Conservation (phyloP, 345 rosid species). For the Eucalyptus viminalis region DNA sequence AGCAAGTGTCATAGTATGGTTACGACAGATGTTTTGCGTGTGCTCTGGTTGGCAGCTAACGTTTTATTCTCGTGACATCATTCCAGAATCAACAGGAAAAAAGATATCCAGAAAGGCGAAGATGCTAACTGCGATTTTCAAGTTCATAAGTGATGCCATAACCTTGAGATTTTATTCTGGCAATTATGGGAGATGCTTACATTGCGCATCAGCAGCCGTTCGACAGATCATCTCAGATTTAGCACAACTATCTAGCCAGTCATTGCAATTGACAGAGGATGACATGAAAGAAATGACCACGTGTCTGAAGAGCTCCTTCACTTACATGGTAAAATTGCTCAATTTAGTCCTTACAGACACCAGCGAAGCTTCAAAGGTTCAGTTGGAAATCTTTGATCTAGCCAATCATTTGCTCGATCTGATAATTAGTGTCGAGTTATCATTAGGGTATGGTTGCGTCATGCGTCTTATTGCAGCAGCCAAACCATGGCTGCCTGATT, state of each 20-base stretch:
- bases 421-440: constrained; percentile 28
- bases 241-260: constrained; percentile 14
- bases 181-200: constrained; percentile 20
- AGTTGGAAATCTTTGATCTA: constrained; percentile 42
- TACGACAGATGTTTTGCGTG: not conserved
- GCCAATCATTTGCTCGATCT: constrained; percentile 52
- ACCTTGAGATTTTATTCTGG: constrained; percentile 41
- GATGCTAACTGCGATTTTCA: constrained; percentile 57
- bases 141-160: constrained; percentile 50
- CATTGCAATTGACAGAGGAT: constrained; percentile 33
- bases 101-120: constrained; percentile 27
- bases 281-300: constrained; percentile 30
- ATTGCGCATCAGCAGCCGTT: constrained; percentile 25
- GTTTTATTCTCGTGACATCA: not conserved
- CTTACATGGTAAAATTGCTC: constrained; percentile 65
- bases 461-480: constrained; percentile 37
- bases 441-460: constrained; percentile 37
- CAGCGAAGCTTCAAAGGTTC: constrained; percentile 28
- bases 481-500: constrained; percentile 84
- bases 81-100: constrained; percentile 27
- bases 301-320: constrained; percentile 63
- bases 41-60: not conserved
- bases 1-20: not conserved
- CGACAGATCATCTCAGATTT: constrained; percentile 26
- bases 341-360: constrained; percentile 37